These are phyloP conservation scores for Knoxia roxburghii DNA, from an alignment of 257 asterid species.

Conservation along the genomic window DNA sequence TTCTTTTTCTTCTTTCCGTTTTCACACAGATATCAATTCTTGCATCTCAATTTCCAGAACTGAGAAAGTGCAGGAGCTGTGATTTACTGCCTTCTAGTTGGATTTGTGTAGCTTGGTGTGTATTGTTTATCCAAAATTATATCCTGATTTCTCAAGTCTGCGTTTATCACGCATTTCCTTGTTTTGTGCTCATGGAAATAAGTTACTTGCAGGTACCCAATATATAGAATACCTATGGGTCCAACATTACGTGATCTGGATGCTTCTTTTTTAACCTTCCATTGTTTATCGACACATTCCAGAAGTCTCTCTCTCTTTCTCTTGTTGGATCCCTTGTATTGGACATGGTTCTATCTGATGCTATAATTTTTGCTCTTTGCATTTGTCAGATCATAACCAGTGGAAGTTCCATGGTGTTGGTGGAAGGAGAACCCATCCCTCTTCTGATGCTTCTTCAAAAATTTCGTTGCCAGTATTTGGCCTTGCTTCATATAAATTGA, in stretches of 20 bases:
- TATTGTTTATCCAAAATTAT: neutral
- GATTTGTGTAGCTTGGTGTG: slow-evolving; percentile 88
- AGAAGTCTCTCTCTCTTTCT: slow-evolving; percentile 34
- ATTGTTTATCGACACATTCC: slow-evolving; percentile 52
- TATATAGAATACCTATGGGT: slow-evolving; percentile 41
- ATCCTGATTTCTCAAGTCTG: neutral
- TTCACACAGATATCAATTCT: slow-evolving; percentile 54
- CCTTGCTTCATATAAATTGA: slow-evolving; percentile 72
- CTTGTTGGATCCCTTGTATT: neutral
- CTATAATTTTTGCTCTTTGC: neutral
- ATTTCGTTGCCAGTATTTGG: slow-evolving; percentile 69
- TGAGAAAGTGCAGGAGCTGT: slow-evolving; percentile 58
- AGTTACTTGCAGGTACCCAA: slow-evolving; percentile 49
- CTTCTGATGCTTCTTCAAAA: slow-evolving; percentile 34
- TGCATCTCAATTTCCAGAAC: slow-evolving; percentile 52
- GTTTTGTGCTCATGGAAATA: neutral
- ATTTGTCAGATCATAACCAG: slow-evolving; percentile 32
- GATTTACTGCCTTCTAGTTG: slow-evolving; percentile 85
- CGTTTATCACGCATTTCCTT: slow-evolving; percentile 8
- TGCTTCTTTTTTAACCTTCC: slow-evolving; percentile 34
- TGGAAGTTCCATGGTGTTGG: slow-evolving; percentile 35
- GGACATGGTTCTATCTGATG: neutral
- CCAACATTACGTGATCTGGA: slow-evolving; percentile 32
- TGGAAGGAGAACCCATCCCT: slow-evolving; percentile 28
- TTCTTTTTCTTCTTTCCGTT: neutral